phyloP scores from a whole-genome alignment of 140 eudicot species.

The Cichorium intybus region DNA sequence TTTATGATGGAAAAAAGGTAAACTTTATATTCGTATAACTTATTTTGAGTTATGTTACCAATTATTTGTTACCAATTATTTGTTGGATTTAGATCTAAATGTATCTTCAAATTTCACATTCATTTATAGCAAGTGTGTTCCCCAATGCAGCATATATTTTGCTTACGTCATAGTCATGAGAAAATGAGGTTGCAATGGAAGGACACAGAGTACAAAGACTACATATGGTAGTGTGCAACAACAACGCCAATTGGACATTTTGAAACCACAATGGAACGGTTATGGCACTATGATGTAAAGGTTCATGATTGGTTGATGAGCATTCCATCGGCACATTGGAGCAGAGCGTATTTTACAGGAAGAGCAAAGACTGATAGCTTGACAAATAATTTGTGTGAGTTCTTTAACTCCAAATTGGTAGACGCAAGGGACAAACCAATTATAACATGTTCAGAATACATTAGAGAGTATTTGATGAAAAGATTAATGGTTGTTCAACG shows the following conservation, averaged over 20 bases:
- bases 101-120: background rate
- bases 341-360: background rate
- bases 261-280: background rate
- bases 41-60: background rate
- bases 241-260: background rate
- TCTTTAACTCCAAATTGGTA: background rate
- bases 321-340: background rate
- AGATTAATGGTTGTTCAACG: background rate
- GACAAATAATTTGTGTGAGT: background rate
- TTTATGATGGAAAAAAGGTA: background rate
- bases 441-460: background rate
- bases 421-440: background rate
- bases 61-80: too few relatives aligned
- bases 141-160: background rate
- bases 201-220: too few relatives aligned
- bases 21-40: too few relatives aligned
- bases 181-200: background rate
- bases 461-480: conserved; percentile 2
- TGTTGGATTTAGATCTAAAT: background rate
- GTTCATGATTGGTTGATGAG: too few relatives aligned
- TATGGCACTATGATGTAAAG: background rate
- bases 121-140: background rate
- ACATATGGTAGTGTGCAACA: background rate
- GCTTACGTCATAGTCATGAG: background rate
- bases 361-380: background rate